These are phyloP conservation scores for Phytophthora ohioensis DNA, from an alignment of 352 stramenopile species.

Conservation along the genomic window DNA sequence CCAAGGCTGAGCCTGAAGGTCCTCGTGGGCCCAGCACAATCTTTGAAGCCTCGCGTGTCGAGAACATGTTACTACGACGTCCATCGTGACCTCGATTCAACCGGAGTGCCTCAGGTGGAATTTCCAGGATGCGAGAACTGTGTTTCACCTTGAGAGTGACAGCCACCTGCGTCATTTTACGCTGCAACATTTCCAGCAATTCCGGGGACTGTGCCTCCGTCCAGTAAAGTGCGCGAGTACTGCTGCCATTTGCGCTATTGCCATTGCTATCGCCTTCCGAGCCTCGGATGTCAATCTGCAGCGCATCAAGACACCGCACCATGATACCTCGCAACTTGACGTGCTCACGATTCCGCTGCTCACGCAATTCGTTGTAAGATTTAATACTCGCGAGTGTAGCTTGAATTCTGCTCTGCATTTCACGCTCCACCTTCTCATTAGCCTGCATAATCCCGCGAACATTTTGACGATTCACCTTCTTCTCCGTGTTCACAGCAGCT, in stretches of 20 bases:
- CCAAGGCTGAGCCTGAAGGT: conserved; percentile 54
- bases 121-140: conserved; percentile 37
- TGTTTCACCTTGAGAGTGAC: conserved; percentile 69
- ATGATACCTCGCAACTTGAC: conserved; percentile 58
- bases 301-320: conserved; percentile 68
- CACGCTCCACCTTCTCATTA: conserved; percentile 41
- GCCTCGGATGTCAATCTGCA: conserved; percentile 41
- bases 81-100: conserved; percentile 28
- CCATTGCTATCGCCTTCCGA: conserved; percentile 4
- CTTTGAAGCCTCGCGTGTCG: conserved; percentile 56
- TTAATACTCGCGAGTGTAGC: conserved; percentile 38
- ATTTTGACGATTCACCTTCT: conserved; percentile 39
- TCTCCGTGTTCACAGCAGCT: conserved; percentile 37
- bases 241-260: not conserved
- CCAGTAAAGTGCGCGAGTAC: conserved; percentile 42
- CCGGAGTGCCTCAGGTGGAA: conserved; percentile 36
- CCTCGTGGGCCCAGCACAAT: conserved; percentile 66
- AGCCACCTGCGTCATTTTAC: conserved; percentile 73
- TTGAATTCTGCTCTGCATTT: conserved; percentile 45
- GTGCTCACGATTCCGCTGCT: conserved; percentile 62
- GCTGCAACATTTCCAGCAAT: conserved; percentile 66
- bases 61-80: conserved; percentile 65
- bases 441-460: conserved; percentile 49
- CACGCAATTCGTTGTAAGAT: conserved; percentile 62
- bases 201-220: conserved; percentile 58